Evolutionary conservation across 306 rosid species (phyloP), one percentile per base, ranked within the genome.

Genomic region (Sicyos baderoa): DNA sequence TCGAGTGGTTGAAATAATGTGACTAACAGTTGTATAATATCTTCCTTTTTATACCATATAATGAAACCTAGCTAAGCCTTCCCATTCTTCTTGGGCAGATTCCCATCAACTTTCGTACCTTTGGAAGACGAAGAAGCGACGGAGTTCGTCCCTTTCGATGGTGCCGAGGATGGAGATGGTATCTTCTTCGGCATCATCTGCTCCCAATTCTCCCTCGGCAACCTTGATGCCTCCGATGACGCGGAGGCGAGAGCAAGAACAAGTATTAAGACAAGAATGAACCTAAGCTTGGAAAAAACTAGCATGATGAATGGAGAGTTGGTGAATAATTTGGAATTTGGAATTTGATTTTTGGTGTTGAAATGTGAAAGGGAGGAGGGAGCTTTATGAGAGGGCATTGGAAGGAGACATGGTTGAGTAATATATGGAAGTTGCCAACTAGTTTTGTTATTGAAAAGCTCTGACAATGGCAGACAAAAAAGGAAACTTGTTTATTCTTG

Each of bases 121-220:
- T 85, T 48, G 16, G 82, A 79, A 5, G 86, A 75, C 0, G 68
- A 62, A 17, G 50, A 35, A 12, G 81, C 47, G 9, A 79, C 78
- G 8, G 88, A 83, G 64, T 87, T 87, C 0, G 95, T 86, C 80
- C 97, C 95, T 83, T 73, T 78, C 12, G 95, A 92, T 9, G 97
- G 97, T 29, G 97, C 82, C 9, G 97, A 92, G 14, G 90, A 76
- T 72, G 90, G 91, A 69, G 88, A 71, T 15, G 90, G 92, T 2
- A 86, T 87, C 92, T 84, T 89, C 92, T 92, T 92, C 0, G 96
- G 97, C 78, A 92, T 79, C 97, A 89, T 92, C 69, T 89, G 96
- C 44, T 87, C 79, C 87, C 88, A 92, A 21, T 47, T 77, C 47
- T 57, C 74, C 68, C 73, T 83, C 0, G 95, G 95, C 22, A 85